phyloP scores from a whole-genome alignment of 805 yeast species.

The Brettanomyces custersianus region DNA sequence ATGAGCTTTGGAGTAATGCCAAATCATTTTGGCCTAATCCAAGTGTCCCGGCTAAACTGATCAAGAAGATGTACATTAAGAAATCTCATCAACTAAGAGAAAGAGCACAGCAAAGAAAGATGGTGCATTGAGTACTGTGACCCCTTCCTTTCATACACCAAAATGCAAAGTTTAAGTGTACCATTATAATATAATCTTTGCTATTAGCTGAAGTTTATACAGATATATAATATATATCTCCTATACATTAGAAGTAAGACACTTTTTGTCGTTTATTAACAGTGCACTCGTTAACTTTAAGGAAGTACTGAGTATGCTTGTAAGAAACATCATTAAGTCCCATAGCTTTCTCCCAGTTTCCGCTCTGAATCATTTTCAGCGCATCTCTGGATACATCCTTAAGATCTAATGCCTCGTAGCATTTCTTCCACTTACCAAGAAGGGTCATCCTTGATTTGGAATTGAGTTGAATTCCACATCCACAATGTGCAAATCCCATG shows the following conservation, averaged over 20 bases:
- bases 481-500: slow-evolving; percentile 2
- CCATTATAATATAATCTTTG: slow-evolving; percentile 1
- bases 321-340: neutral
- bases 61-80: slow-evolving; percentile 25
- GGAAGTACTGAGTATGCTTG: slow-evolving; percentile 1
- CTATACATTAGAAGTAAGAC: too few relatives aligned
- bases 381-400: neutral
- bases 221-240: neutral
- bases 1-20: slow-evolving; percentile 24
- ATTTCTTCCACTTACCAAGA: neutral
- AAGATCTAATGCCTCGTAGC: slow-evolving; percentile 1
- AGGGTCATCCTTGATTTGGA: neutral
- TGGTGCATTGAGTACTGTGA: neutral
- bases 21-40: slow-evolving; percentile 27
- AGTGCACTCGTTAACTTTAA: slow-evolving; percentile 1
- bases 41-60: slow-evolving; percentile 21
- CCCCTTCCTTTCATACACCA: too few relatives aligned
- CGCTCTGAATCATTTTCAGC: neutral
- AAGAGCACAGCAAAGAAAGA: neutral
- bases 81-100: slow-evolving; percentile 14
- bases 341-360: neutral
- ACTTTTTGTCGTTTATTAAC: too few relatives aligned
- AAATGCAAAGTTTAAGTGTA: too few relatives aligned
- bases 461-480: slow-evolving; percentile 1
- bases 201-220: neutral